Base-by-base conservation (phyloP, 768 basidiomycete genomes). In the Suillus americanus region DNA sequence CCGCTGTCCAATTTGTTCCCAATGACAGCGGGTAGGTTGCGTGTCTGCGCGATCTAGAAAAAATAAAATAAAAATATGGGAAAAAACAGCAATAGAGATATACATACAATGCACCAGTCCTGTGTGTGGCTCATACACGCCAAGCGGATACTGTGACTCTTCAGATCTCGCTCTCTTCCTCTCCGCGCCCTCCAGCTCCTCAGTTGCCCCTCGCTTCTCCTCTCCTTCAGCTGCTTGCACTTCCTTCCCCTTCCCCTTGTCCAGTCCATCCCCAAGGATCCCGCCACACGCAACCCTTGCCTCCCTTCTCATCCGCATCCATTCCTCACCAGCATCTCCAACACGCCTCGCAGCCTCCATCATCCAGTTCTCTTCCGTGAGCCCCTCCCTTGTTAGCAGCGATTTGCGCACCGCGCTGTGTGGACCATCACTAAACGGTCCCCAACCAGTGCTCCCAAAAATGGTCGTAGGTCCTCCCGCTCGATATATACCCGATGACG, bases 321-420 rank as follows among this genome's bases (percentile, higher is more conserved):
- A 92, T 67, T 87, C 87, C 35, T 83, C 79, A 57, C 88, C 89
- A 50, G 88, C 80, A 53, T 91, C 87, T 5, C 78, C 69, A 2
- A 88, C 87, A 40, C 89, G 82, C 69, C 79, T 81, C 1, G 95
- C 90, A 66, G 89, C 88, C 77, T 89, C 84, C 71, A 77, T 82
- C 92, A 98, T 96, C 95, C 95, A 99, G 72, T 97, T 97, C 69
- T 95, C 91, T 72, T 88, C 89, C 41, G 85, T 88, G 12, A 97
- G 85, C 1, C 94, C 92, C 65, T 92, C 90, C n/a, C 91, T 81
- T 51, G 86, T 83, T 62, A 96, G 75, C 71, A 90, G 74, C 30
- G 89, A 88, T 77, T 95, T 94, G 70, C 92, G 84, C 64, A 95
- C 92, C 0, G 90, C 89, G 67, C 91, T 92, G 65, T 94, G 79